Percentiles rank a stretch among this genome's conserved stretches.
These are phyloP conservation scores for Saccharum spontaneum DNA, from an alignment of 176 grass and related monocot genomes.

Conservation along the genomic window DNA sequence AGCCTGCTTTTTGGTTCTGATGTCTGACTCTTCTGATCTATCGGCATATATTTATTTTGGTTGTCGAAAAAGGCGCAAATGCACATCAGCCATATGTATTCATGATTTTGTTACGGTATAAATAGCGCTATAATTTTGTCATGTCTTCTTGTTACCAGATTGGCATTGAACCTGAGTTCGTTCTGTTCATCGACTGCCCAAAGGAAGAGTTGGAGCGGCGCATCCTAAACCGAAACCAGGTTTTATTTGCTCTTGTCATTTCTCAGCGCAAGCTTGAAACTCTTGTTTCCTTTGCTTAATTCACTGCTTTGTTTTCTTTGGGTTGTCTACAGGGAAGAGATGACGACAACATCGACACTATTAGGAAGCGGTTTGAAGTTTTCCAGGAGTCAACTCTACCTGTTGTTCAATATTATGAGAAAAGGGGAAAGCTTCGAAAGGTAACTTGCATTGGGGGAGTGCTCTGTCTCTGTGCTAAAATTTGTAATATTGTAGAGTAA, in stretches of 20 bases:
- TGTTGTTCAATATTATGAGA: conserved; percentile 53
- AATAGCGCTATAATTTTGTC: neutral
- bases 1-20: conserved; percentile 6
- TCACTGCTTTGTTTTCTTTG: neutral
- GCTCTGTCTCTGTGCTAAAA: neutral
- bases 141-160: conserved; percentile 32
- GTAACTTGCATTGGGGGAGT: conserved; percentile 9
- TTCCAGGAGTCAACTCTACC: conserved; percentile 52
- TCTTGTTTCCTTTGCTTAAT: neutral
- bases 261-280: neutral
- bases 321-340: conserved; percentile 42
- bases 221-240: conserved; percentile 57
- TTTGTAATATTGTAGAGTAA: neutral
- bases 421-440: conserved; percentile 47
- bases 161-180: conserved; percentile 65
- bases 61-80: neutral
- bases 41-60: neutral
- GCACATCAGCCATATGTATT: too few relatives aligned
- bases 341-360: conserved; percentile 58
- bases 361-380: conserved; percentile 46
- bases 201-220: conserved; percentile 59
- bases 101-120: too few relatives aligned
- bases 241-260: neutral
- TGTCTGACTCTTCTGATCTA: neutral
- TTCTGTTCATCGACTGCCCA: conserved; percentile 73